Evolutionary conservation across 2,329 filamentous ascomycete species (phyloP), one percentile per base, ranked within the genome.

Genomic region (Malbranchea zuffiana): DNA sequence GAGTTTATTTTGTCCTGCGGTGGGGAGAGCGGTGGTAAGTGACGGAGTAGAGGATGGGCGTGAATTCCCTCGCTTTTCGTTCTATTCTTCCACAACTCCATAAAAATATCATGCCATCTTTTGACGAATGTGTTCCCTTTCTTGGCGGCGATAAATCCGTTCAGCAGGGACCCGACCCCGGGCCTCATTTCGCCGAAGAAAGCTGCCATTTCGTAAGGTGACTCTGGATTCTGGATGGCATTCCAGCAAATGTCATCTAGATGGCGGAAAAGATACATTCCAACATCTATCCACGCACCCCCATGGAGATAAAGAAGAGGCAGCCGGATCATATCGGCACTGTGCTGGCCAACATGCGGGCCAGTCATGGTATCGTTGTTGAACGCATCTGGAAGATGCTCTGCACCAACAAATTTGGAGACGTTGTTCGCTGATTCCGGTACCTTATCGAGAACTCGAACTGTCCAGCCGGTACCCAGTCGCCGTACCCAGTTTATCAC

Each of bases 231-330:
- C 5, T 54, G 48, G 29, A 68, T 52, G 5, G 50, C 41, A 5
- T 59, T 48, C 64, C 65, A 67, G 50, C 62, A 67, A 1, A 67
- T 56, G 2, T 53, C 50, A 8, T 68, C 63, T 0, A 68, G 42
- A 21, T 59, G 49, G 0, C 57, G 55, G 31, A 67, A 56, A 0
- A 68, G 47, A 12, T 65, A 59, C 3, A 59, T 60, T 1, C 62
- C 61, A 0, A 58, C 60, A 8, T 68, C 65, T 35, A 67, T 56
- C 54, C 59, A 68, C 2, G 63, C 52, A 0, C 65, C 65, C 0
- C 64, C 66, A 20, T 66, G 54, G 5, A 57, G 46, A 35, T 55
- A 61, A 2, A 68, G 39, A 2, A 63, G 47, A 0, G 63, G 55
- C 0, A 45, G 28, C 13, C 45, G 39, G 20, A 44, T 12, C 13